These are phyloP conservation scores for Gossypium longicalyx DNA, from an alignment of 345 rosid species.

Conservation along the genomic window DNA sequence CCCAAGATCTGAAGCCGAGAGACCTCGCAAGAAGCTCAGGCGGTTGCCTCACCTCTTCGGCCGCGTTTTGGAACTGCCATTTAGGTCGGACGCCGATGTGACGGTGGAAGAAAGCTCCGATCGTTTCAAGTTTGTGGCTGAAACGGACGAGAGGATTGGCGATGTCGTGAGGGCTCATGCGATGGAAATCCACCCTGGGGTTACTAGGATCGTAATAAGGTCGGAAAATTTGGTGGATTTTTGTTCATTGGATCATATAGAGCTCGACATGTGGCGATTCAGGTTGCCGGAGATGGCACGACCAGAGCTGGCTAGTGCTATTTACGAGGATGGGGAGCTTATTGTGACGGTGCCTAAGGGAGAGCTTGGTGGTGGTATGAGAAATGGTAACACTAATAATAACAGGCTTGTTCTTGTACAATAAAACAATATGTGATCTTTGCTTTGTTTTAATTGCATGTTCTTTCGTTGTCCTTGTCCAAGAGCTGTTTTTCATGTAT, in stretches of 20 bases:
- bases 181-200: conserved; percentile 84
- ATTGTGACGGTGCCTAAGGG: conserved; percentile 88
- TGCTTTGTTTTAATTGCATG: conserved; percentile 12
- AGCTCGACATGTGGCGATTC: conserved; percentile 91
- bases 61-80: conserved; percentile 88
- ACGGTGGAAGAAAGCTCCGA: conserved; percentile 66
- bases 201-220: conserved; percentile 77
- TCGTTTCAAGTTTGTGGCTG: conserved; percentile 78
- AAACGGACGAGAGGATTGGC: conserved; percentile 52
- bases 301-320: conserved; percentile 88
- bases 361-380: conserved; percentile 67
- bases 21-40: conserved; percentile 61
- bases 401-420: conserved; percentile 90
- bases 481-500: neutral
- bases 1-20: conserved; percentile 18
- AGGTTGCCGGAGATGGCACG: conserved; percentile 77
- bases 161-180: conserved; percentile 75
- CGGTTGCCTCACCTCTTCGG: conserved; percentile 89
- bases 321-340: conserved; percentile 63
- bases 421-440: conserved; percentile 23
- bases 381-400: conserved; percentile 33
- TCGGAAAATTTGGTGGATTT: conserved; percentile 57
- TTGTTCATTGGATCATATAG: conserved; percentile 58
- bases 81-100: conserved; percentile 84
- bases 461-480: conserved; percentile 7